Conservation (phyloP, 176 grass and related monocot genomes). For the Poa annua region DNA sequence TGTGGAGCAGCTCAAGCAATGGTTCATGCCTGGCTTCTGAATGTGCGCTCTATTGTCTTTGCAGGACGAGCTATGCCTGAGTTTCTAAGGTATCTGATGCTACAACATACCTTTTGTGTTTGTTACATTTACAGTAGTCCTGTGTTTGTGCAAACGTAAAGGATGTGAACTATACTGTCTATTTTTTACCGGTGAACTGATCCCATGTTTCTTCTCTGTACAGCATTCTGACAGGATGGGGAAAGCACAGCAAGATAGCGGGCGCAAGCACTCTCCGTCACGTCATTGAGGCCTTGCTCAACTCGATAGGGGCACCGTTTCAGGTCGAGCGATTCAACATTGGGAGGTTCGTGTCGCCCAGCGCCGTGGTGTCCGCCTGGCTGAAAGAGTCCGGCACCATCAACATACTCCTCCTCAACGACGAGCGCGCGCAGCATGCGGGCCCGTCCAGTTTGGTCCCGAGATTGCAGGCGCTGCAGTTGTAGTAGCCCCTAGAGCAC, state of each 20-base stretch:
- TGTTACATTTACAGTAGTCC: background rate
- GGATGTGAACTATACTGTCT: background rate
- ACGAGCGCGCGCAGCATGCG: conserved; percentile 51
- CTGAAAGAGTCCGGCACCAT: conserved; percentile 66
- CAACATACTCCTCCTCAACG: conserved; percentile 72
- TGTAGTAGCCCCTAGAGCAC: conserved; percentile 61
- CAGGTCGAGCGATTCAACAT: conserved; percentile 83
- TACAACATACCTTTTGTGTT: background rate
- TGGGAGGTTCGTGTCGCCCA: conserved; percentile 85
- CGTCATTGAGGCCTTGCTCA: conserved; percentile 68
- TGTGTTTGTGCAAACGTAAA: background rate
- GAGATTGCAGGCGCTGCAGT: conserved; percentile 68
- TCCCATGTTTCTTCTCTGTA: background rate
- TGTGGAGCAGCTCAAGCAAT: conserved; percentile 94
- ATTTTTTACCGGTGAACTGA: conserved; percentile 1
- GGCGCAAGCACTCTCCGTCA: conserved; percentile 77
- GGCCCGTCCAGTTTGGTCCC: conserved; percentile 52
- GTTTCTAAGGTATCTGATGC: conserved; percentile 72
- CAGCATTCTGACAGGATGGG: conserved; percentile 98
- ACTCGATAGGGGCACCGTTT: conserved; percentile 88
- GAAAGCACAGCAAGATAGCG: conserved; percentile 92
- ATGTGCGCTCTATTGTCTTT: conserved; percentile 76
- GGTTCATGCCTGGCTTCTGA: conserved; percentile 95
- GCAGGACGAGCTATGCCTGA: conserved; percentile 82
- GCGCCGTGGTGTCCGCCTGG: conserved; percentile 82